Evolutionary conservation across 1,139 yeast genomes (phyloP), one percentile per base, ranked within the genome.

Genomic region (Barnettozyma hawaiiensis): DNA sequence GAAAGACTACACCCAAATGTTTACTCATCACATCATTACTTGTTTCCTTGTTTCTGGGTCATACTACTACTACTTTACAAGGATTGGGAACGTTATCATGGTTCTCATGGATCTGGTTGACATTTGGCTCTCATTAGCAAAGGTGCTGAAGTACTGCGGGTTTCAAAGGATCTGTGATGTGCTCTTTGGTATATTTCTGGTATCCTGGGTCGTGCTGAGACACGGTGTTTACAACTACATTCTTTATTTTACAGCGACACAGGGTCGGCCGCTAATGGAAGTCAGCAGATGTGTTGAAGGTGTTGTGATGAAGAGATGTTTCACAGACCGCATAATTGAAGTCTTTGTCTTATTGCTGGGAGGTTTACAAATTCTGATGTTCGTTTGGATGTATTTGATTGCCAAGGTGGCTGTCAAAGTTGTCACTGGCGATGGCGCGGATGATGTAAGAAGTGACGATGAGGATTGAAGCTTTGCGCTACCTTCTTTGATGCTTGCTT

Each of bases 91-190:
- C 62, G 74, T 82, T 36, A 81, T 89, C 39, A 65, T 86, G 54
- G 73, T 82, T 53, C 66, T 85, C 49, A 87, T 89, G 96, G 96
- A 89, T 63, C 69, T 79, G 28, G 94, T 81, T 37, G 97, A 89
- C 60, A 76, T 82, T 35, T 68, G 79, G 50, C 68, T 89, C 35
- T 69, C 92, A 1, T 64, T 70, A 3, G 96, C 96, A 18, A 89
- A 89, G 61, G 69, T 86, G 65, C 68, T 86, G 52, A 84, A 81
- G 60, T 89, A 89, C 61, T 70, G 83, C 45, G 85, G 89, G 1
- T 76, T 64, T 53, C 65, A 67, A 34, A 65, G 57, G 10, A 58
- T 71, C 7, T 87, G 96, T 62, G 96, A 89, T 60, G 51, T 67
- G 29, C 70, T 78, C 73, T 89, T 89, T 63, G 67, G 79, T 18